phyloP scores from a whole-genome alignment of 106 monocot genomes.

The Posidonia australis region DNA sequence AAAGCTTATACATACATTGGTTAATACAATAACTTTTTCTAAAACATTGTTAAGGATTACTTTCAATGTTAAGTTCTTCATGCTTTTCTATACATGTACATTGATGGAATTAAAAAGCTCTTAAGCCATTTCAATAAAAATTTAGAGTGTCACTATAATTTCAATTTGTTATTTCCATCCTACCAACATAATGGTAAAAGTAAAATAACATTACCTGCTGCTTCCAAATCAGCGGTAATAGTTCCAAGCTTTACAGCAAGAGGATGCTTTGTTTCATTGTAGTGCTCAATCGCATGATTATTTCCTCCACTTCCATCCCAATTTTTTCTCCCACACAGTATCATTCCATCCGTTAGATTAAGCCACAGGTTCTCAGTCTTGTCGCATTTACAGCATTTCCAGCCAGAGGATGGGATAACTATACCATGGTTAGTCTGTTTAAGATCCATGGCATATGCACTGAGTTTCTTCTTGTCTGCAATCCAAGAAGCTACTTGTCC shows the following conservation, averaged over 20 bases:
- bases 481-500: conserved; percentile 85
- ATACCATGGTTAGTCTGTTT: conserved; percentile 69
- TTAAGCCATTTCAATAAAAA: too few species aligned
- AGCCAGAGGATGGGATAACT: conserved; percentile 76
- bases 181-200: not conserved
- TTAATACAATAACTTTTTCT: too few species aligned
- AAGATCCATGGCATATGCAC: conserved; percentile 69
- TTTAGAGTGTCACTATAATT: too few species aligned
- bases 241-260: conserved; percentile 98
- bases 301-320: conserved; percentile 98
- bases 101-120: too few species aligned
- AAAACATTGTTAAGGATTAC: too few species aligned
- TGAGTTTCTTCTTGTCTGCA: conserved; percentile 79
- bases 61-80: too few species aligned
- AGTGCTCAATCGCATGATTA: conserved; percentile 89
- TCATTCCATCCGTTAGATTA: conserved; percentile 94
- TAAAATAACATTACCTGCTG: conserved; percentile 41
- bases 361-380: conserved; percentile 96
- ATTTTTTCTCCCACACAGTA: conserved; percentile 80
- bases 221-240: conserved; percentile 80
- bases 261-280: conserved; percentile 69
- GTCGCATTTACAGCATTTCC: conserved; percentile 94
- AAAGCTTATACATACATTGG: too few species aligned
- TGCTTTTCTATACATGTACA: too few species aligned
- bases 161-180: not conserved